phyloP scores from a whole-genome alignment of 2,329 filamentous ascomycete species.

The Talaromyces rugulosus region DNA sequence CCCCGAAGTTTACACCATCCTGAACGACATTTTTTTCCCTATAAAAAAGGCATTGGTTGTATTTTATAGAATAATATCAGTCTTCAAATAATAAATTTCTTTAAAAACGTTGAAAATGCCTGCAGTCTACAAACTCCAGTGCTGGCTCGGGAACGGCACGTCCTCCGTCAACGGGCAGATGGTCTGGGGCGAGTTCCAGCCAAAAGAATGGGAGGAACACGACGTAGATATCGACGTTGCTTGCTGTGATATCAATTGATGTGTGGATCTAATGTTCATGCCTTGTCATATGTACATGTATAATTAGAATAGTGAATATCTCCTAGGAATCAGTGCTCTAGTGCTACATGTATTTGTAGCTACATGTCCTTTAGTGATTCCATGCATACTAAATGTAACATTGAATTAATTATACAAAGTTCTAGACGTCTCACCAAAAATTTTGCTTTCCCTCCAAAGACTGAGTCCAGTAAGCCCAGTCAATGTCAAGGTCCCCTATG shows the following conservation, averaged over 20 bases:
- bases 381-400: too few species aligned
- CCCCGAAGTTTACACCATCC: too few species aligned
- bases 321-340: too few species aligned
- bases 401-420: too few species aligned
- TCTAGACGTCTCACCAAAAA: too few species aligned
- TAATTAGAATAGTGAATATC: too few species aligned
- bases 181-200: slow-evolving; percentile 54
- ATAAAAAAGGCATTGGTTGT: not conserved
- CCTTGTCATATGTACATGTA: slow-evolving; percentile 26
- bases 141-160: slow-evolving; percentile 5
- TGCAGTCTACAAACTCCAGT: slow-evolving; percentile 9
- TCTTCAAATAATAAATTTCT: not conserved
- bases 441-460: not conserved
- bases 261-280: slow-evolving; percentile 60
- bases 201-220: slow-evolving; percentile 62
- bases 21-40: not conserved
- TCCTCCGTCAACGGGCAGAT: slow-evolving; percentile 42
- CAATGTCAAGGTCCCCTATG: not conserved
- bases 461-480: not conserved
- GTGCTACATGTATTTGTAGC: too few species aligned
- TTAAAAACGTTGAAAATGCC: not conserved
- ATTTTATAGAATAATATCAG: not conserved
- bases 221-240: slow-evolving; percentile 62
- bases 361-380: too few species aligned
- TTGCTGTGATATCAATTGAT: slow-evolving; percentile 53